Percentiles rank a stretch among this genome's conserved stretches.
Evolutionary conservation across 1,284 basidiomycete genomes (phyloP).

Genomic region (Trichosporon coremiiforme): DNA sequence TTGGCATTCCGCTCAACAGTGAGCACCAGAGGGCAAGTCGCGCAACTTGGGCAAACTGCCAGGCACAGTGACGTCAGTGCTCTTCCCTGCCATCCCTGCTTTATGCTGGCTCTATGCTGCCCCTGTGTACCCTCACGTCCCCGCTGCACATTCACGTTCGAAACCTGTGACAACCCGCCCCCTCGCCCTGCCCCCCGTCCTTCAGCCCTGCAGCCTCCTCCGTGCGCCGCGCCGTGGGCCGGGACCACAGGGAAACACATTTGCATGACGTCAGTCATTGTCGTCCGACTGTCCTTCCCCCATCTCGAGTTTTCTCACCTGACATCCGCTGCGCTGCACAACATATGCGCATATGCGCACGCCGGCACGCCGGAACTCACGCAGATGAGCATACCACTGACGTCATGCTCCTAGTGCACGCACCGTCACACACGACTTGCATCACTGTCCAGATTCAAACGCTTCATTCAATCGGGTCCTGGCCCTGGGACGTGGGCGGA

Average conservation of each 20-base stretch:
- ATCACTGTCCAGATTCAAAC: no score
- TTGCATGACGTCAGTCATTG: background rate
- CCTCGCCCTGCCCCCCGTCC: background rate
- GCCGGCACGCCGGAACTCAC: background rate
- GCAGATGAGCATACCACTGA: background rate
- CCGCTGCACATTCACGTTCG: background rate
- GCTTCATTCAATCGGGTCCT: background rate
- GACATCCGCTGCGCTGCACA: background rate
- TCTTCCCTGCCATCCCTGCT: no score
- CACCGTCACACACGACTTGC: background rate
- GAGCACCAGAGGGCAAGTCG: background rate
- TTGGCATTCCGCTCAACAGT: background rate
- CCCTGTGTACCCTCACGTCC: no score
- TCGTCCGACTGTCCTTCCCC: background rate
- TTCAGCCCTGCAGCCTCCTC: no score
- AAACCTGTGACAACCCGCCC: background rate
- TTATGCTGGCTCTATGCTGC: no score
- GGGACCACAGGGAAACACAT: background rate
- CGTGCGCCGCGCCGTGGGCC: background rate
- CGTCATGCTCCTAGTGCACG: background rate
- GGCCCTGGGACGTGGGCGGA: background rate
- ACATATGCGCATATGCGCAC: no score
- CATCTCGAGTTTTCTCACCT: no score
- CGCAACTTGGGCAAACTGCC: background rate
- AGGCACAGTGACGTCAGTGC: conserved; percentile 18